Base-by-base conservation (phyloP, 148 eudicot genomes). In the Fagopyrum tataricum region DNA sequence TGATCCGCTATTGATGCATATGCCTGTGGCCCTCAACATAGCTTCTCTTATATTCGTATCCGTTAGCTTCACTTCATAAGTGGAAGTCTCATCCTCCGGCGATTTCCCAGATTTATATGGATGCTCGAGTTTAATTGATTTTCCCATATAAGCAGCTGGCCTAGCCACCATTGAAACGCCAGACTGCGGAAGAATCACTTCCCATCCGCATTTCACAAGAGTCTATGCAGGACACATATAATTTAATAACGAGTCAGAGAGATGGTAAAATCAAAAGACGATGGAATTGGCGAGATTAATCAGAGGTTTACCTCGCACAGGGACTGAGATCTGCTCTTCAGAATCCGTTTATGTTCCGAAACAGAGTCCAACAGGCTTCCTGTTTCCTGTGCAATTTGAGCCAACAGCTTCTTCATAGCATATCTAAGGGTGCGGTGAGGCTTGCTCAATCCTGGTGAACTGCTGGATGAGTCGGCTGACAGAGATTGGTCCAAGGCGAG, bases 111-210 rank as follows among this genome's bases (percentile, higher is more conserved):
- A 3, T 26, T 47, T 66, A 13, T 17, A 26, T 52, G 73, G 23
- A 21, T 20, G n/a, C 23, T 77, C 67, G 15, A 95, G 78, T 58
- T 84, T 84, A n/a, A 87, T 42, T 17, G 61, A 79, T 77, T 90
- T 95, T 44, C 96, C 97, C 4, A 88, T 76, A 76, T 85, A 86
- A 4, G 86, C 76, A 74, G 93, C 81, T 59, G 98, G 96, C 70
- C 76, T 89, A 77, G 98, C 98, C 71, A 91, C 83, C 83, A 95
- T 79, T 64, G 98, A 95, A 72, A 90, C 84, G 46, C 98, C 98
- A 9, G 86, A 91, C 41, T 49, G 75, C 37, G 97, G 81, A 77
- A 84, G 93, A 68, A 95, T 79, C 43, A 95, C 98, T 48, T 90
- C 91, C 98, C 98, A 95, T 52, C 98, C 97, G 83, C 89, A 88